A percentile compares a stretch with the other conserved stretches of the same genome.
Conservation (phyloP, 2,329 filamentous ascomycete species). For the Colletotrichum musicola region DNA sequence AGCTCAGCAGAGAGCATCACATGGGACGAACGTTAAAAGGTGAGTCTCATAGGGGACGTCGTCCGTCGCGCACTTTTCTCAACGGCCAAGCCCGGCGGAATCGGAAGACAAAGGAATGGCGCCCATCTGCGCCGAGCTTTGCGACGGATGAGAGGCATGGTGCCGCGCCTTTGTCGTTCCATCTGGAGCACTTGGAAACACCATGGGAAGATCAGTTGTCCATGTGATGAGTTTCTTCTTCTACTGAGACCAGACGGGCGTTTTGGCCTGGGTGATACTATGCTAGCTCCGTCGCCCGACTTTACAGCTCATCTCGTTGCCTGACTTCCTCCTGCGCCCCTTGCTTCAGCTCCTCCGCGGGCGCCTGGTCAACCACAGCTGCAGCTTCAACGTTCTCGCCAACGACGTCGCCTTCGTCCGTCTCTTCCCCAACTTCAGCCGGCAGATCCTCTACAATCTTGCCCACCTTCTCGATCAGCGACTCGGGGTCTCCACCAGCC, state of each 20-base stretch:
- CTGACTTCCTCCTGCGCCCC: conserved; percentile 33
- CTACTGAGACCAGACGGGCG: conserved; percentile 3
- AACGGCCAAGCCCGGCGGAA: neutral
- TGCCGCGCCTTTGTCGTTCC: neutral
- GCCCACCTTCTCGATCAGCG: conserved; percentile 66
- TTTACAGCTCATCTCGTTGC: conserved; percentile 34
- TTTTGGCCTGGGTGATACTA: neutral
- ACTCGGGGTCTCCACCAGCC: conserved; percentile 49
- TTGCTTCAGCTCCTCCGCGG: conserved; percentile 43
- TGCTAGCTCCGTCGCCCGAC: conserved; percentile 3
- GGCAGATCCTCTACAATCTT: conserved; percentile 59
- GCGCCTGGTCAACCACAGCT: conserved; percentile 10
- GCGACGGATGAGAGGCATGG: neutral
- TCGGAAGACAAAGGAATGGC: conserved; percentile 10
- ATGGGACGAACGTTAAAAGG: conserved; percentile 1
- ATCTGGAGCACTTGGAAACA: neutral
- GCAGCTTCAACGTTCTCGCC: conserved; percentile 44
- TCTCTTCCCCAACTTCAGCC: conserved; percentile 34
- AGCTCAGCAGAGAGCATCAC: conserved; percentile 1
- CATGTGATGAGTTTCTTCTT: conserved; percentile 30
- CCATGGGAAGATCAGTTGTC: conserved; percentile 1
- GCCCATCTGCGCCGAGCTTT: neutral
- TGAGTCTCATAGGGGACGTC: neutral
- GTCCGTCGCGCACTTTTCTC: neutral
- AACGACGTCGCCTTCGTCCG: neutral